Conservation (phyloP, 305 asterid genomes). For the Plantago rigida region DNA sequence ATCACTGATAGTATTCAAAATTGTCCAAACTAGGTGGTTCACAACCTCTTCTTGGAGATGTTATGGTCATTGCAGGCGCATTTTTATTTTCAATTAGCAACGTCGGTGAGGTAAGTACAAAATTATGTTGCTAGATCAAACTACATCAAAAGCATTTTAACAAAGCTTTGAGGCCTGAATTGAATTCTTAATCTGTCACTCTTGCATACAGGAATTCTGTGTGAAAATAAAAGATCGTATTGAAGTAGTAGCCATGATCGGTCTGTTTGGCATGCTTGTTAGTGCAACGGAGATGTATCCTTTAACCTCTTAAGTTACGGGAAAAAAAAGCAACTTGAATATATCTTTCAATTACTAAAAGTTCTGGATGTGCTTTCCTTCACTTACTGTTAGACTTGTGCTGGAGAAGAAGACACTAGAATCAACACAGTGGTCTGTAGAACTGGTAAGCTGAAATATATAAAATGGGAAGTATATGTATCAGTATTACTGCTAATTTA, state of each 20-base stretch:
- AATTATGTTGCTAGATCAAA: neutral
- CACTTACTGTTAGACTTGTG: constrained; percentile 32
- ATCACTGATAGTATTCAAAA: neutral
- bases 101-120: constrained; percentile 57
- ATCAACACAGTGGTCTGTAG: constrained; percentile 50
- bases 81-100: constrained; percentile 53
- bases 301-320: constrained; percentile 8
- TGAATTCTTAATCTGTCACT: neutral
- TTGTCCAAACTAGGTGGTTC: constrained; percentile 50
- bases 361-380: constrained; percentile 16
- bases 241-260: constrained; percentile 70
- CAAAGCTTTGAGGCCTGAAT: neutral
- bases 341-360: neutral
- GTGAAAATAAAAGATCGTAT: constrained; percentile 53
- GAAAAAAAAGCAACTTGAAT: neutral
- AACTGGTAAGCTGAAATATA: constrained; percentile 40
- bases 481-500: neutral
- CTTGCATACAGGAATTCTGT: constrained; percentile 53
- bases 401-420: constrained; percentile 48
- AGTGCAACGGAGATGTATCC: constrained; percentile 73
- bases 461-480: neutral
- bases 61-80: constrained; percentile 50
- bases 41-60: constrained; percentile 62
- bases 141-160: neutral
- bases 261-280: constrained; percentile 59